These are phyloP conservation scores for Hymenoscyphus scutula DNA, from an alignment of 2,329 filamentous ascomycete genomes.

Conservation along the genomic window DNA sequence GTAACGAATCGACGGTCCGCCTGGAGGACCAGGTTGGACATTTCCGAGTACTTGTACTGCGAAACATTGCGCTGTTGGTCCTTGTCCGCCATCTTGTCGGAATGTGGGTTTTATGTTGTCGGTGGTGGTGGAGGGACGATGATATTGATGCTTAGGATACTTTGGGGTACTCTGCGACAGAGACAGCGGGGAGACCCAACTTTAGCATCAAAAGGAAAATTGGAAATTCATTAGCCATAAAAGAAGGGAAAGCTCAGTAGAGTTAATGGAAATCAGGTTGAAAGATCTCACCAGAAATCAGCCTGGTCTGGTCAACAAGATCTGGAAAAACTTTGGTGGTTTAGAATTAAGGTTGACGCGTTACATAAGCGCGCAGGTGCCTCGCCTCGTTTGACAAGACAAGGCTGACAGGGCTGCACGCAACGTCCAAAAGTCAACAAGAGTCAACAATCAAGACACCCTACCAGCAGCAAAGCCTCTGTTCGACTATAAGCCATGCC, in stretches of 20 bases:
- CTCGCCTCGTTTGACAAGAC: background rate
- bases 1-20: slow-evolving; percentile 95
- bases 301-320: slow-evolving; percentile 5
- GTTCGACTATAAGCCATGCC: slow-evolving; percentile 22
- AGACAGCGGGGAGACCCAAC: slow-evolving; percentile 11
- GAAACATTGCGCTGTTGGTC: slow-evolving; percentile 79
- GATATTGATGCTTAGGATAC: slow-evolving; percentile 3
- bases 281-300: slow-evolving; percentile 7
- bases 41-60: slow-evolving; percentile 98
- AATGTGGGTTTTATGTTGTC: slow-evolving; percentile 18
- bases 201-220: slow-evolving; percentile 11
- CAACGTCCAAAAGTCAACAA: slow-evolving; percentile 5
- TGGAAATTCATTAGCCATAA: background rate
- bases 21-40: slow-evolving; percentile 99
- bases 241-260: background rate
- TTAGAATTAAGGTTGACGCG: slow-evolving; percentile 1
- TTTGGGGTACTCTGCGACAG: slow-evolving; percentile 1
- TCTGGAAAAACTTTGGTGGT: slow-evolving; percentile 5
- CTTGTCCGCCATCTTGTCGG: slow-evolving; percentile 64
- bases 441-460: background rate
- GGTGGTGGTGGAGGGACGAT: background rate
- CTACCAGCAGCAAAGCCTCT: background rate
- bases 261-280: slow-evolving; percentile 5
- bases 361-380: background rate
- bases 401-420: background rate